phyloP scores from a whole-genome alignment of 306 rosid species.

The Medicago lupulina region DNA sequence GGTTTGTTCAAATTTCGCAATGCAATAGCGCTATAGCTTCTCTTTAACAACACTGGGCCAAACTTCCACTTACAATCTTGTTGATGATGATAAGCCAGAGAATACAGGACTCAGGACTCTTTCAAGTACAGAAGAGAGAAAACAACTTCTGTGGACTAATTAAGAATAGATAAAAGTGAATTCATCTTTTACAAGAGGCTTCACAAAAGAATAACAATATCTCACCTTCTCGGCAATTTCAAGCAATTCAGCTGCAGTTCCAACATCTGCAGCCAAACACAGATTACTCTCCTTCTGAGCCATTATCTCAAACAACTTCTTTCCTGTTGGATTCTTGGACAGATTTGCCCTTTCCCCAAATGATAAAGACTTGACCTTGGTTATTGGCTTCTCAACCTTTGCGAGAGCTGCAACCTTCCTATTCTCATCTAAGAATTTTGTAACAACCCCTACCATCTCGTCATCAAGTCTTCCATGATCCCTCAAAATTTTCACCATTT shows the following conservation, averaged over 20 bases:
- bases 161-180: not conserved
- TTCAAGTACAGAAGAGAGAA: slow-evolving; percentile 10
- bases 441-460: slow-evolving; percentile 65
- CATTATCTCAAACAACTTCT: slow-evolving; percentile 83
- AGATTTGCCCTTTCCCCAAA: slow-evolving; percentile 75
- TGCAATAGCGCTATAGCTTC: no score
- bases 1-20: no score
- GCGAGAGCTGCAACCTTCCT: slow-evolving; percentile 64
- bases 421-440: slow-evolving; percentile 76
- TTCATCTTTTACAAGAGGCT: slow-evolving; percentile 1
- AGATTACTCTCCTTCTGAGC: slow-evolving; percentile 79
- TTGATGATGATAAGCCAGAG: slow-evolving; percentile 6
- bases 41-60: not conserved
- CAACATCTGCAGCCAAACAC: slow-evolving; percentile 88
- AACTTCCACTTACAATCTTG: slow-evolving; percentile 19
- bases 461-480: slow-evolving; percentile 74
- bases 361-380: slow-evolving; percentile 55
- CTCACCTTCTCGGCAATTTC: slow-evolving; percentile 80
- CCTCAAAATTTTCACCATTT: slow-evolving; percentile 80
- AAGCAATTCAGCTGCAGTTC: slow-evolving; percentile 79
- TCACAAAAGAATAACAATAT: slow-evolving; percentile 18
- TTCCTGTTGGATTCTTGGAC: slow-evolving; percentile 83
- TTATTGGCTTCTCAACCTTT: slow-evolving; percentile 48
- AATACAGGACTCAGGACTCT: not conserved
- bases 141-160: not conserved